Evolutionary conservation across 1,284 basidiomycete species (phyloP), one percentile per base, ranked within the genome.

Genomic region (Rhodotorula sp.): DNA sequence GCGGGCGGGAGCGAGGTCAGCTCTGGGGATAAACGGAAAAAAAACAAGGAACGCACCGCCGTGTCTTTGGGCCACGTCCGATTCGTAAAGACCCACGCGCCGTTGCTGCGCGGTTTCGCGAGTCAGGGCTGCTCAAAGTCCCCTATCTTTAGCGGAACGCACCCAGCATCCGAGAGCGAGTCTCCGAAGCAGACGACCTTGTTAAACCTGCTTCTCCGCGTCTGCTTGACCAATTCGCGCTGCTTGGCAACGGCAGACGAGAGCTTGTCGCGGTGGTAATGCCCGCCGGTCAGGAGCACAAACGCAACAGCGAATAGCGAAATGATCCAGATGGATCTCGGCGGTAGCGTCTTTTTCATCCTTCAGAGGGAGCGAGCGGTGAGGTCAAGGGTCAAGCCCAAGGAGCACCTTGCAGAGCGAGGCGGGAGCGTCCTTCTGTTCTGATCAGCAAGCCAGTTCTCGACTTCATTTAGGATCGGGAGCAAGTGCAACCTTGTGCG

Each of bases 21-120:
- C 47, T 15, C 50, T 7, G 2, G 0, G 4, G 38, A 26, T 0
- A 50, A 43, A n/a, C 26, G 6, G 19, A 4, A 26, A 8, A 26
- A 7, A 12, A 43, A 14, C 5, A 14, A 14, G 6, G 34, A 2
- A 52, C 67, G 55, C 50, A 68, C 67, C 8, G 67, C 62, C 4
- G 38, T 49, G 23, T 43, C 56, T 28, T 58, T 52, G 14, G 68
- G 68, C 68, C 68, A 69, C 4, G 68, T 69, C 50, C 50, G 54
- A 54, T 69, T 69, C 21, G 68, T 69, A 38, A 69, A 64, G 26
- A 64, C n/a, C 68, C 68, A 69, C 1, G 68, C 68, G 31, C 68
- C 68, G 28, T 58, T 69, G 8, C 68, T 69, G n/a, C n/a, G n/a
- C n/a, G n/a, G n/a, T n/a, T n/a, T n/a, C n/a, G n/a, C n/a, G n/a